Evolutionary conservation across 2,329 filamentous ascomycete species (phyloP).

Genomic region (Fusarium humuli): DNA sequence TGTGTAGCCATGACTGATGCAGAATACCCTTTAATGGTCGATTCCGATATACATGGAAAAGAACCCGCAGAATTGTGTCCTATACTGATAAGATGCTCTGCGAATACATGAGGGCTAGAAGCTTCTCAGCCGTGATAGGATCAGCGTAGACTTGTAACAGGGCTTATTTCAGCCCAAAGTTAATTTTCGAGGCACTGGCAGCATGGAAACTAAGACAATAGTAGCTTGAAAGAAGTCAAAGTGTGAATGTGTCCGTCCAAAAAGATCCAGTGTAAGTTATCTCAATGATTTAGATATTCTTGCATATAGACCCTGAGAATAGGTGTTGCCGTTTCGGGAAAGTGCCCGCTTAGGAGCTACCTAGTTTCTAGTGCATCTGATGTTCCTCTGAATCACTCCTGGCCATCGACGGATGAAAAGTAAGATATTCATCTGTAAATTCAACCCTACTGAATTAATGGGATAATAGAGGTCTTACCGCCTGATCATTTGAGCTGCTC

Average conservation of each 20-base stretch:
- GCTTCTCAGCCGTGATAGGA: not conserved
- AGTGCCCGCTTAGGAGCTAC: not conserved
- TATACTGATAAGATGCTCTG: not conserved
- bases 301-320: not conserved
- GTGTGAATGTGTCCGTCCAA: not conserved
- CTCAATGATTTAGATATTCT: not conserved
- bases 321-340: constrained; percentile 1
- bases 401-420: not conserved
- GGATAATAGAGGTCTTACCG: rapidly evolving
- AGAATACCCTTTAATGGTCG: not conserved
- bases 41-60: not conserved
- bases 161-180: not conserved
- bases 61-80: not conserved
- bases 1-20: not conserved
- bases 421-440: not conserved
- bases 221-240: not conserved
- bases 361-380: not conserved
- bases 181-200: rapidly evolving
- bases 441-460: not conserved
- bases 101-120: too few relatives aligned
- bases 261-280: not conserved
- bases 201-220: not conserved
- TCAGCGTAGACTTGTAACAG: not conserved
- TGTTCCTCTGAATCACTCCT: not conserved
- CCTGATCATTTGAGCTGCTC: not conserved